Evolutionary conservation across 257 asterid species (phyloP).

Genomic region (Solanum megistacrolobum): DNA sequence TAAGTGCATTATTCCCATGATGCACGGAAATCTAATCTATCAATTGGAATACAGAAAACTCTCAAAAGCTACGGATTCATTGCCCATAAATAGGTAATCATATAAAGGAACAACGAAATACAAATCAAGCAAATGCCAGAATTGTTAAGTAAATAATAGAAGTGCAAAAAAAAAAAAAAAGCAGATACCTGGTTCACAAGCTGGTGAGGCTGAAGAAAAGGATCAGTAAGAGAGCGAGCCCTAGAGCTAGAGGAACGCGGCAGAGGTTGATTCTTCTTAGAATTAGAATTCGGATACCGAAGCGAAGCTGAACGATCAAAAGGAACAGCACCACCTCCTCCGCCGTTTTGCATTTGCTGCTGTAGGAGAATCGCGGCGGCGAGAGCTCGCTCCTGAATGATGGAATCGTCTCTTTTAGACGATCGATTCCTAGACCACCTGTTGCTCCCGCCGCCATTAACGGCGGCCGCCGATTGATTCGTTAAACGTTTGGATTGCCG

Average conservation of each 20-base stretch:
- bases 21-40: background rate
- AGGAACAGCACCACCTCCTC: conserved; percentile 17
- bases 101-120: background rate
- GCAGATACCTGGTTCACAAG: conserved; percentile 64
- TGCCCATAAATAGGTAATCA: background rate
- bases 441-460: conserved; percentile 43
- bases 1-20: background rate
- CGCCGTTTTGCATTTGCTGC: conserved; percentile 73
- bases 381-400: conserved; percentile 69
- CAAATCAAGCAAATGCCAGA: background rate
- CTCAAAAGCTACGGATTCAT: background rate
- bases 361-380: conserved; percentile 91
- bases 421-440: conserved; percentile 72
- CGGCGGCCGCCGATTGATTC: conserved; percentile 30
- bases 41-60: background rate
- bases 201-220: conserved; percentile 89
- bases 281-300: conserved; percentile 49
- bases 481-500: conserved; percentile 42
- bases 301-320: conserved; percentile 86
- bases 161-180: background rate
- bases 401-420: conserved; percentile 53
- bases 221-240: conserved; percentile 88
- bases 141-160: background rate
- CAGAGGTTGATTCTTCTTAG: conserved; percentile 51
- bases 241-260: conserved; percentile 87